Evolutionary conservation across 805 yeast species (phyloP).

Genomic region (Ogataea methanolica): DNA sequence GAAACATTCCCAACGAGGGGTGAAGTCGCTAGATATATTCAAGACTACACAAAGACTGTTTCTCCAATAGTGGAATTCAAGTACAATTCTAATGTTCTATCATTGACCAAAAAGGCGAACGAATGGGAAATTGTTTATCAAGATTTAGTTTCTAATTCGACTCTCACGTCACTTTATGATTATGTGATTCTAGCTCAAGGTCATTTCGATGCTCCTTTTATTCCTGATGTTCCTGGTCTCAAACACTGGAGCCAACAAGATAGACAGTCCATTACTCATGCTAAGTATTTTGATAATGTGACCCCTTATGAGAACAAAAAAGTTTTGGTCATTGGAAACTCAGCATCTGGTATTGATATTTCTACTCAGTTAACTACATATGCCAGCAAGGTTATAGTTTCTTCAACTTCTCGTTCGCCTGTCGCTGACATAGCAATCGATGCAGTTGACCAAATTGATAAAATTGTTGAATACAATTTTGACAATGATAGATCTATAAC

Average conservation of each 20-base stretch:
- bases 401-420: slow-evolving; percentile 37
- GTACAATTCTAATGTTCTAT: slow-evolving; percentile 45
- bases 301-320: slow-evolving; percentile 36
- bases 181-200: slow-evolving; percentile 65
- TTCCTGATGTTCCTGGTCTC: slow-evolving; percentile 42
- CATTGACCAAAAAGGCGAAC: slow-evolving; percentile 14
- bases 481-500: slow-evolving; percentile 32
- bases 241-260: slow-evolving; percentile 38
- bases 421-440: slow-evolving; percentile 36
- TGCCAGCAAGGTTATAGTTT: slow-evolving; percentile 44
- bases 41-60: slow-evolving; percentile 43
- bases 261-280: slow-evolving; percentile 52
- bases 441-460: slow-evolving; percentile 38
- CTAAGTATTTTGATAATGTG: slow-evolving; percentile 51
- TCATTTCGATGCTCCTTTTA: slow-evolving; percentile 52
- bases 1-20: slow-evolving; percentile 54
- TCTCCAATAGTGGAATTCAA: slow-evolving; percentile 37
- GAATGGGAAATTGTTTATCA: slow-evolving; percentile 40
- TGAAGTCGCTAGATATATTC: slow-evolving; percentile 57
- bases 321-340: slow-evolving; percentile 71
- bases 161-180: slow-evolving; percentile 38
- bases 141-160: slow-evolving; percentile 31
- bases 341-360: slow-evolving; percentile 71
- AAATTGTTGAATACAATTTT: slow-evolving; percentile 37
- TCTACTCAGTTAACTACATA: slow-evolving; percentile 51